Percentiles rank a stretch among this genome's conserved stretches.
phyloP scores from a whole-genome alignment of 805 yeast species.

The Barnettozyma botsteinii region DNA sequence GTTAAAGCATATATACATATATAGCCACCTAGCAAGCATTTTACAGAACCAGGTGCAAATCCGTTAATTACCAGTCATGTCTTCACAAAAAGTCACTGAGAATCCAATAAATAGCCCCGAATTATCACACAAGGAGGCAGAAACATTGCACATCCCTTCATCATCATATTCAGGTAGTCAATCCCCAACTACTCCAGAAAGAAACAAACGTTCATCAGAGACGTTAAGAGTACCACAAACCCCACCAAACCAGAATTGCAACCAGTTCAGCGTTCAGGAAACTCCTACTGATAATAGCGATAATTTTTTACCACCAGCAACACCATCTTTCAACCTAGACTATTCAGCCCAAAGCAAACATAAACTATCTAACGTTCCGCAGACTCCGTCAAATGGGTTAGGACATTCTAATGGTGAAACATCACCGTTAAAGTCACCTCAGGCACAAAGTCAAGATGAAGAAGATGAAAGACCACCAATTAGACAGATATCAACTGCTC shows the following conservation, averaged over 20 bases:
- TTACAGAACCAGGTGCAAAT: too few relatives aligned
- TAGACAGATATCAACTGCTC: conserved; percentile 33
- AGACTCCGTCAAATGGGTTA: conserved; percentile 15
- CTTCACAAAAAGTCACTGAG: not conserved
- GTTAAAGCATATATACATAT: too few relatives aligned
- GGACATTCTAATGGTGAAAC: conserved; percentile 1
- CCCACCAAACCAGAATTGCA: conserved; percentile 16
- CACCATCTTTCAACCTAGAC: conserved; percentile 17
- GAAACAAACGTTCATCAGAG: conserved; percentile 4
- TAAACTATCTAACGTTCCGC: conserved; percentile 22
- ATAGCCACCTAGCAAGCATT: too few relatives aligned
- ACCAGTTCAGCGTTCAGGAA: conserved; percentile 6
- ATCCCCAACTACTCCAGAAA: conserved; percentile 13
- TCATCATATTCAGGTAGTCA: not conserved
- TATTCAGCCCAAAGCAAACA: conserved; percentile 1
- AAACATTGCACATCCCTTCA: not conserved
- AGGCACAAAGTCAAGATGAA: conserved; percentile 17
- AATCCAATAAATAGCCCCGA: not conserved
- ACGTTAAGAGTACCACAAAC: conserved; percentile 14
- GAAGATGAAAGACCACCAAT: conserved; percentile 31
- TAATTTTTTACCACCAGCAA: conserved; percentile 16
- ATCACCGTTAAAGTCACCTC: conserved; percentile 26
- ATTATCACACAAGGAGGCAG: not conserved
- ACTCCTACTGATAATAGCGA: conserved; percentile 18
- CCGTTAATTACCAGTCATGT: too few relatives aligned